Base-by-base conservation (phyloP, 2,329 filamentous ascomycete species). In the Penicillium sp. region DNA sequence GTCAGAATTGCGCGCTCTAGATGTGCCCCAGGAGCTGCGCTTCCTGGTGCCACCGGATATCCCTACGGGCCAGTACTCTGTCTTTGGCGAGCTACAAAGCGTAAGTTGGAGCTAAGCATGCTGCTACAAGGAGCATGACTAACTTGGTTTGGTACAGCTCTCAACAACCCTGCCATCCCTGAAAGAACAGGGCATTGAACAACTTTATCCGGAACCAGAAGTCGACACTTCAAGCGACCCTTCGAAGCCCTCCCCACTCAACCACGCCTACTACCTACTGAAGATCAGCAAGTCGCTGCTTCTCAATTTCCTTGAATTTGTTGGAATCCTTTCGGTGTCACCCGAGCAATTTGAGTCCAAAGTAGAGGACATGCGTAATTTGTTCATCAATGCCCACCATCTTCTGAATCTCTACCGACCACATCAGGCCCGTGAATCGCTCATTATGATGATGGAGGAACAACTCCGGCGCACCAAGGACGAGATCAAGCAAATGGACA, bases 331-430 rank as follows among this genome's bases (percentile, higher is more conserved):
- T 49, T 79, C 81, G 8, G 71, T 81, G n/a, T 79, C 85, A 40
- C 87, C 89, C 0, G 76, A 79, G 38, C 75, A 86, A 66, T 86
- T 83, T 44, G 76, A 80, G 24, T 78, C 82, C 37, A 95, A 95
- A 66, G 78, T 92, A 40, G 77, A 82, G 39, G 87, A 97, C 67
- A 72, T 98, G 28, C 80, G 87, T 61, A 90, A 86, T 13, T 74
- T 97, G 25, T 86, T 95, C 55, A 84, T 92, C 68, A 97, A 97
- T 68, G 87, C 95, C 64, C 90, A 96, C 71, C 89, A 95, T 64
- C 79, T 95, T 46, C 83, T 97, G 57, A 98, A 98, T 69, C 86
- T 95, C 69, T 97, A 95, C 72, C 81, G 92, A 28, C 91, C 91
- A 8, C 91, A 96, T 67, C 92, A 97, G 72, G 90, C 91, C 23